phyloP scores from a whole-genome alignment of 2,329 filamentous ascomycete species.

The Calonectria crousiana region DNA sequence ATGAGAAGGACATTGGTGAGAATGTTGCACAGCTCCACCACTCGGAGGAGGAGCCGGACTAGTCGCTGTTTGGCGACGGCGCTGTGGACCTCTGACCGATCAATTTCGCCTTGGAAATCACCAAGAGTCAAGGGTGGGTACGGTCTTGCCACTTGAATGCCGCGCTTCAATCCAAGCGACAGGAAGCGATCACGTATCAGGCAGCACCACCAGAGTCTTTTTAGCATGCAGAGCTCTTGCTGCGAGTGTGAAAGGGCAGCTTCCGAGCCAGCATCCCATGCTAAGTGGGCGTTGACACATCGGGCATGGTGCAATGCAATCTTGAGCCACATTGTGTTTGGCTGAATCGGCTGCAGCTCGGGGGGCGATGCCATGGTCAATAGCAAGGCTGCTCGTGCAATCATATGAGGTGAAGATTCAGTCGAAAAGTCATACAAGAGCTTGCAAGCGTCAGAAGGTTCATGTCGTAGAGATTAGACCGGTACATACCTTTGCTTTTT shows the following conservation, averaged over 20 bases:
- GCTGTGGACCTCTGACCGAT: background rate
- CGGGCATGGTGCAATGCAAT: conserved; percentile 4
- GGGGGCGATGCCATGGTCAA: background rate
- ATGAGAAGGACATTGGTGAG: background rate
- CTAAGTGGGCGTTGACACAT: background rate
- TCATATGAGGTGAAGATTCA: background rate
- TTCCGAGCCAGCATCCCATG: background rate
- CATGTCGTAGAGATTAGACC: too few species aligned
- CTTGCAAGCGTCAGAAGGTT: background rate
- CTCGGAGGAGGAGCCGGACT: background rate
- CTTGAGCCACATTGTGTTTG: conserved; percentile 10
- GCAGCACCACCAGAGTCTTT: conserved; percentile 11
- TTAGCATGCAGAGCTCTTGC: background rate
- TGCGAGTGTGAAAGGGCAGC: background rate
- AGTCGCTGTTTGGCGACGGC: background rate
- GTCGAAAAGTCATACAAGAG: conserved; percentile 1
- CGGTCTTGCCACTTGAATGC: background rate
- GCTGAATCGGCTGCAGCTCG: background rate
- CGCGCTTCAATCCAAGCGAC: background rate
- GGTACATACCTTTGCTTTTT: background rate
- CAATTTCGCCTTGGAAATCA: background rate
- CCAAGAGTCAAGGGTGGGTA: background rate
- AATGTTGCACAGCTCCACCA: background rate
- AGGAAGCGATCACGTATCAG: conserved; percentile 5
- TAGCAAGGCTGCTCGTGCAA: background rate